Evolutionary conservation across 2,329 filamentous ascomycete genomes (phyloP).

Genomic region (Cladosporium cucumerinum): DNA sequence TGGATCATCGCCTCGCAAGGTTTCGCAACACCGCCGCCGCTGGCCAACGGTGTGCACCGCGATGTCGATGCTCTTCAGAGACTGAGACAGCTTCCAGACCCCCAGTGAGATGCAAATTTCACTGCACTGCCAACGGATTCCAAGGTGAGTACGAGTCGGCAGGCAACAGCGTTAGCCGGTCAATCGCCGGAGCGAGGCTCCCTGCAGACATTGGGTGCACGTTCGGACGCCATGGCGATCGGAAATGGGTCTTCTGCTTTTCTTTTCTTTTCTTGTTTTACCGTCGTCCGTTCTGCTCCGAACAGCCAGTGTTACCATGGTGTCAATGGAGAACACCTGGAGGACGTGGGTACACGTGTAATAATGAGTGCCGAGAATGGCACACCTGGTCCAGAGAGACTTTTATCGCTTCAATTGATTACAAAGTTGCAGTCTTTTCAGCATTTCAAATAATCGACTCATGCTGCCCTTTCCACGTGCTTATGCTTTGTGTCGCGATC

Average conservation of each 20-base stretch:
- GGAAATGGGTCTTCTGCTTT: not conserved
- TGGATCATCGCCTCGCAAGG: constrained; percentile 17
- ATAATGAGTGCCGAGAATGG: not conserved
- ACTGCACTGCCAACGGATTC: not conserved
- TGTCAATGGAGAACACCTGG: not conserved
- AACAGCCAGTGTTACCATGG: not conserved
- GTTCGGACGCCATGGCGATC: not conserved
- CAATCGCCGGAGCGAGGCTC: not conserved
- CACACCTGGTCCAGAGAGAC: not conserved
- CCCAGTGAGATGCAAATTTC: not conserved
- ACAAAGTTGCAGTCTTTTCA: not conserved
- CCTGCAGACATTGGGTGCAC: not conserved
- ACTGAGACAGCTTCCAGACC: not conserved
- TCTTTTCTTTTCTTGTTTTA: not conserved
- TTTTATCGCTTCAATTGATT: not conserved
- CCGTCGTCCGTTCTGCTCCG: not conserved
- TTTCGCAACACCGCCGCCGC: not conserved
- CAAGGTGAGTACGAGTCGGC: not conserved
- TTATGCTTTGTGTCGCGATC: not conserved
- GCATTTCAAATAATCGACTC: not conserved
- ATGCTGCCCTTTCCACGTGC: not conserved
- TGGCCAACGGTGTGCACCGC: not conserved
- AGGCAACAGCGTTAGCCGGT: not conserved
- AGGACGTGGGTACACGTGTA: not conserved
- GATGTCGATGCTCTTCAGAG: constrained; percentile 2